Percentiles rank a stretch among this genome's conserved stretches.
These are phyloP conservation scores for Lasiosphaeria miniovina DNA, from an alignment of 495 filamentous ascomycete genomes.

Conservation along the genomic window DNA sequence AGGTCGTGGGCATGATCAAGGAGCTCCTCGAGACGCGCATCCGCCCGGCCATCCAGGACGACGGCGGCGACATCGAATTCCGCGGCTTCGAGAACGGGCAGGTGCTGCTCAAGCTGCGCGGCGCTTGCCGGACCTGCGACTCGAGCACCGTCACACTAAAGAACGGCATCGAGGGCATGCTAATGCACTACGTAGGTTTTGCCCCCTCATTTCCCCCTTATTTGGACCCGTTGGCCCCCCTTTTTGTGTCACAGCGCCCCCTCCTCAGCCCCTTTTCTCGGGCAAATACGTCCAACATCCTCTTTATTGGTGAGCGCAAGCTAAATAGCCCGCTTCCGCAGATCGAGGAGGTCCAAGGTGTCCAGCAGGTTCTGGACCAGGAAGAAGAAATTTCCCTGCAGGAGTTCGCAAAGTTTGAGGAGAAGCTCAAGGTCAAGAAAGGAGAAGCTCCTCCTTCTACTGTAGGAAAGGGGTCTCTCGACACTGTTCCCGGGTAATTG, in stretches of 20 bases:
- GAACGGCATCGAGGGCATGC: slow-evolving; percentile 96
- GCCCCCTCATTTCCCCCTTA: slow-evolving; percentile 2
- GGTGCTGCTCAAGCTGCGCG: slow-evolving; percentile 82
- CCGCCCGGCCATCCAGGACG: slow-evolving; percentile 91
- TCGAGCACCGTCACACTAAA: slow-evolving; percentile 92
- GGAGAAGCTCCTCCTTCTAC: slow-evolving; percentile 53
- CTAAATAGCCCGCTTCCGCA: slow-evolving; percentile 27
- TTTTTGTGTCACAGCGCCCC: background rate
- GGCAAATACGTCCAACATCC: too few species aligned
- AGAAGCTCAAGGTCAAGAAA: slow-evolving; percentile 81
- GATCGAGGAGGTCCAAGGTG: slow-evolving; percentile 95
- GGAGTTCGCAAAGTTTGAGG: slow-evolving; percentile 95
- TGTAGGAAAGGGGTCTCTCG: slow-evolving; percentile 62
- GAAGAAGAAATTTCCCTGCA: slow-evolving; percentile 87
- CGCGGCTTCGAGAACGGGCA: slow-evolving; percentile 82
- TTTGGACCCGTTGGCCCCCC: background rate
- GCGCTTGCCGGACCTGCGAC: slow-evolving; percentile 93
- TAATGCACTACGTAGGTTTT: slow-evolving; percentile 66
- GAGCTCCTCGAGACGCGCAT: slow-evolving; percentile 96
- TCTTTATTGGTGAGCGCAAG: slow-evolving; percentile 5
- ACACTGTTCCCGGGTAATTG: slow-evolving; percentile 53
- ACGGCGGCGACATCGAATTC: slow-evolving; percentile 95
- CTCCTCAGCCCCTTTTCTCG: background rate
- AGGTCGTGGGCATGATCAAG: slow-evolving; percentile 97
- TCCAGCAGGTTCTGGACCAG: slow-evolving; percentile 84